Base-by-base conservation (phyloP, 768 basidiomycete species). In the Leccinum fibrillosum region DNA sequence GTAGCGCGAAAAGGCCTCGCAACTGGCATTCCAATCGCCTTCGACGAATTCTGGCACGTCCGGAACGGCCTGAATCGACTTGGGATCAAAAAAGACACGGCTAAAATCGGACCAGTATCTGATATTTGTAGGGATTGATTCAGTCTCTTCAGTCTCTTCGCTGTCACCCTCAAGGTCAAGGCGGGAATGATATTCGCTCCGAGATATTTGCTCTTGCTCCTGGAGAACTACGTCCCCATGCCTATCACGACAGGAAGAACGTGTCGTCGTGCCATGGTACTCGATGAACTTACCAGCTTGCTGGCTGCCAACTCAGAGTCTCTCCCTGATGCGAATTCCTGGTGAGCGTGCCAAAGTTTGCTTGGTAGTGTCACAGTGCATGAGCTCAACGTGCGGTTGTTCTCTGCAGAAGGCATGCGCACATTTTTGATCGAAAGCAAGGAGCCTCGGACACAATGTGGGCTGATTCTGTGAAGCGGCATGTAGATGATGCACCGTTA, bases 381-480 rank as follows among this genome's bases (percentile, higher is more conserved):
- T 64, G 53, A 64, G 62, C 42, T 39, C 47, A 45, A 56, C 26
- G 39, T 25, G 10, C 19, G 12, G 21, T 44, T 47, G 56, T 35
- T 35, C 59, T 54, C 48, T 44, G 32, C 25, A 54, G 52, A 39
- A 49, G 52, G 12, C 35, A 47, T 49, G 32, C 59, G 57, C 58
- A 86, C 88, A 78, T 77, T 86, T 89, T 47, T 78, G 73, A 71
- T 91, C 90, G 65, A 92, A 84, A 19, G 82, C 69, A 28, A 92
- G 76, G 13, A 87, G 71, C 51, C 90, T 78, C 30, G 90, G 90
- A 64, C 79, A 86, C 78, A 52, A 76, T 72, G 70, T 79, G 35
- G 68, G 75, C 65, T 69, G 80, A 68, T 65, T 66, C 62, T 64
- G 44, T 50, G 23, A 53, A 64, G 49, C 10, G 25, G 44, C 19